A percentile compares a stretch with the other conserved stretches of the same genome.
Evolutionary conservation across 2,329 filamentous ascomycete species (phyloP).

Genomic region (Colletotrichum destructivum): DNA sequence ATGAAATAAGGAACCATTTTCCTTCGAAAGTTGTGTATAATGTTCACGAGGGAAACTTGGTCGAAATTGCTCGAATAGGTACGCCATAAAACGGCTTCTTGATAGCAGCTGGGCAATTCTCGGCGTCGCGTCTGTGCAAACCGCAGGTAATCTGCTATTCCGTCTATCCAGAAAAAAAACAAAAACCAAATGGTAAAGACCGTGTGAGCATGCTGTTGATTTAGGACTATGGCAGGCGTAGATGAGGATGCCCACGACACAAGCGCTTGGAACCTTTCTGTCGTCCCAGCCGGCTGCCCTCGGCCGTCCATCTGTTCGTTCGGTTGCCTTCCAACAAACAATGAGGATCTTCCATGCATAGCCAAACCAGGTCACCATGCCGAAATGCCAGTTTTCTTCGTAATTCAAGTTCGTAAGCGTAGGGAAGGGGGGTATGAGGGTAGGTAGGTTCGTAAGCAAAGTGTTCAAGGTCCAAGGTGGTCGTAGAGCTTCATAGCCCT

Average conservation of each 20-base stretch:
- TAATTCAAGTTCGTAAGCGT: constrained; percentile 38
- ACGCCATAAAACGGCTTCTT: background rate
- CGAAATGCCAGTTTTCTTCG: constrained; percentile 36
- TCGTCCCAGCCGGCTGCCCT: constrained; percentile 24
- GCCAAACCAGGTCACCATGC: constrained; percentile 34
- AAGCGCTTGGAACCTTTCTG: constrained; percentile 21
- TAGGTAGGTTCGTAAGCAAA: constrained; percentile 36
- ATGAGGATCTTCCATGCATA: constrained; percentile 28
- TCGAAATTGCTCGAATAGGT: background rate
- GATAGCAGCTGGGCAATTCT: background rate
- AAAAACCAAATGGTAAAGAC: constrained; percentile 23
- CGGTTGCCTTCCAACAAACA: constrained; percentile 7
- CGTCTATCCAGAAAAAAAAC: constrained; percentile 28
- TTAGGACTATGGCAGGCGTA: constrained; percentile 37
- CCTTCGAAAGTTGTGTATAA: too few relatives aligned
- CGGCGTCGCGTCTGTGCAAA: background rate
- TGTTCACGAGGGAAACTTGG: constrained; percentile 6
- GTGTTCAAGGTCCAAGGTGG: constrained; percentile 28
- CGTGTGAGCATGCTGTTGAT: constrained; percentile 37
- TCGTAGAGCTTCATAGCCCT: constrained; percentile 16
- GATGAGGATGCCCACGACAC: constrained; percentile 21
- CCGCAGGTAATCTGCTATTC: constrained; percentile 26
- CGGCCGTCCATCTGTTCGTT: constrained; percentile 19
- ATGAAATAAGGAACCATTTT: background rate
- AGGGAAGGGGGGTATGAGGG: constrained; percentile 39